phyloP scores from a whole-genome alignment of 495 filamentous ascomycete species.

The Lophium mytilinum region DNA sequence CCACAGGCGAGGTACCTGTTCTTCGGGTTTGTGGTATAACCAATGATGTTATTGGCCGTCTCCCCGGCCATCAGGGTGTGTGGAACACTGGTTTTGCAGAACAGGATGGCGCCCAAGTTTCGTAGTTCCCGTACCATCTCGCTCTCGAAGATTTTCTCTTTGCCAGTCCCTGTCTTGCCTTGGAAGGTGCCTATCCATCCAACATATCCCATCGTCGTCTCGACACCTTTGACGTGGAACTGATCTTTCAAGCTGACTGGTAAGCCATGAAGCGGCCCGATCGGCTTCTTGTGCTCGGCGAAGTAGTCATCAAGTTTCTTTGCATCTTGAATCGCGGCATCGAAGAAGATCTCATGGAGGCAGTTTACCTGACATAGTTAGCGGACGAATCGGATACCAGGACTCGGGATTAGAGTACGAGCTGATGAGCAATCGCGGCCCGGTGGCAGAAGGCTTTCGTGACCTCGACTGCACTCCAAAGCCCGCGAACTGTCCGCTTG shows the following conservation, averaged over 20 bases:
- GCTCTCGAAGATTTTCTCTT: constrained; percentile 30
- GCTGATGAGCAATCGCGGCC: constrained; percentile 39
- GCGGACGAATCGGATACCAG: background rate
- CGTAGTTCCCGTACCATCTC: constrained; percentile 41
- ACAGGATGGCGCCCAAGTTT: constrained; percentile 52
- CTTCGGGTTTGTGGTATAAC: constrained; percentile 33
- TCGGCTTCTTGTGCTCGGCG: constrained; percentile 25
- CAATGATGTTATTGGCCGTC: constrained; percentile 45
- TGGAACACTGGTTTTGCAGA: constrained; percentile 59
- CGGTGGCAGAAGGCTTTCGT: constrained; percentile 36
- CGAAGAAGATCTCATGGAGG: constrained; percentile 36
- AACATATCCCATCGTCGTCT: constrained; percentile 55
- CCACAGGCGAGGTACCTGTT: constrained; percentile 31
- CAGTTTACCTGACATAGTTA: constrained; percentile 25
- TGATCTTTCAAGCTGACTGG: constrained; percentile 64
- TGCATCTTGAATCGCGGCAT: constrained; percentile 29
- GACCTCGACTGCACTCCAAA: constrained; percentile 36
- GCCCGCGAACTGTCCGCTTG: constrained; percentile 25
- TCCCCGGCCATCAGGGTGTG: constrained; percentile 54
- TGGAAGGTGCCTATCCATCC: constrained; percentile 38
- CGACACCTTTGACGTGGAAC: constrained; percentile 57
- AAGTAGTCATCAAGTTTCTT: constrained; percentile 30
- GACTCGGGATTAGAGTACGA: constrained; percentile 25
- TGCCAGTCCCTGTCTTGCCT: constrained; percentile 28
- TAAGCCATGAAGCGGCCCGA: constrained; percentile 54